Evolutionary conservation across 2,329 filamentous ascomycete species (phyloP), one percentile per base, ranked within the genome.

Genomic region (Alternaria arbusti): DNA sequence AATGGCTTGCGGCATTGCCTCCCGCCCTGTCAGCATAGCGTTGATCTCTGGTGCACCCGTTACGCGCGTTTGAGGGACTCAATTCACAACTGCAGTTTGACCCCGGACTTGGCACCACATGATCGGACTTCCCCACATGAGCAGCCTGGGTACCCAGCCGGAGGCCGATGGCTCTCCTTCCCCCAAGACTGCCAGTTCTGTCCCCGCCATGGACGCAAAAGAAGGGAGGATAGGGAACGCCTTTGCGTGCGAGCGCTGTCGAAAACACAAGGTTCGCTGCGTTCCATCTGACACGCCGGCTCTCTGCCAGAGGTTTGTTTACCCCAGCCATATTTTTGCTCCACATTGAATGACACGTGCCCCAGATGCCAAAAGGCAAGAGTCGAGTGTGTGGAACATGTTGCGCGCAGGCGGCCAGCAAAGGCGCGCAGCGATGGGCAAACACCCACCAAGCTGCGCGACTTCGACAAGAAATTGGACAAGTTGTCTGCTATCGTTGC

Each of bases 181-280:
- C 55, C 70, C 70, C 63, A 69, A 65, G 59, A 69, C 71, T 70
- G 61, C 73, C 64, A 70, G 55, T 65, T 68, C 72, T 63, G 71
- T 66, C 56, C 61, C 68, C 74, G 67, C 70, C 62, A 78, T 79
- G 75, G 76, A 78, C 50, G 68, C 67, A 70, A 76, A 71, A 72
- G 76, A 79, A 65, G 75, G 74, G 30, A 74, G 76, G 64, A 74
- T 73, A 62, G 75, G 77, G 47, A 79, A 79, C 59, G 76, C 77
- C 4, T 78, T 78, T 71, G 77, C 77, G 47, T 79, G 77, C 59
- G 77, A 78, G 59, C 66, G 77, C 30, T 79, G 77, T 61, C 70
- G 77, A 46, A 77, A 78, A 61, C 77, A 79, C 71, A 79, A 79
- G 59, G 77, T 79, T 28, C 68, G 76, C 49, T 79, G 77, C 51